phyloP scores from a whole-genome alignment of 305 asterid species.

The Fraxinus platypoda region DNA sequence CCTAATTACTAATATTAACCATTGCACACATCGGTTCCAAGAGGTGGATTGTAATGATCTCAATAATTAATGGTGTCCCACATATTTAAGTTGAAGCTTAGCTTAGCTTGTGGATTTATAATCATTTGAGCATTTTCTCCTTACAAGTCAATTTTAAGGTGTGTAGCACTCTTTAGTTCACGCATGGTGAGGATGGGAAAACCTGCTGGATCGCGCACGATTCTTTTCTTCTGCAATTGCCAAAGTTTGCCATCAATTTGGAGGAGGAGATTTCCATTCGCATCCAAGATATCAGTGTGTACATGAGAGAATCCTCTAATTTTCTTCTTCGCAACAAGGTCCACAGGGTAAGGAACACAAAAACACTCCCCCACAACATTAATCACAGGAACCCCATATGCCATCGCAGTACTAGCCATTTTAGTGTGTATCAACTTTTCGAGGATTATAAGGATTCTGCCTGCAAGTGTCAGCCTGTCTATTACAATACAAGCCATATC shows the following conservation, averaged over 20 bases:
- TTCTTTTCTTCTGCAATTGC: constrained; percentile 43
- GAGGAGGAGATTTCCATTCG: constrained; percentile 30
- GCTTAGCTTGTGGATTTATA: neutral
- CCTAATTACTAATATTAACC: too few species aligned
- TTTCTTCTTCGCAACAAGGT: constrained; percentile 32
- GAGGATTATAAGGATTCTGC: neutral
- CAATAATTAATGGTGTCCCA: too few species aligned
- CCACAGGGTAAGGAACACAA: constrained; percentile 38
- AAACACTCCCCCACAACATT: constrained; percentile 30
- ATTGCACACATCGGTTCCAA: too few species aligned
- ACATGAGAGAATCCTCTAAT: constrained; percentile 16
- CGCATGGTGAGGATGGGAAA: constrained; percentile 33
- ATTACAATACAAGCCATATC: too few species aligned
- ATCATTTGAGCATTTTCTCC: neutral
- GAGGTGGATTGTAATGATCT: too few species aligned
- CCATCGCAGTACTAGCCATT: constrained; percentile 38
- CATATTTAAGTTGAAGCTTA: neutral
- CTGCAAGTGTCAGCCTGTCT: too few species aligned
- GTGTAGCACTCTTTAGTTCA: neutral
- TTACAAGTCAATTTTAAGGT: neutral
- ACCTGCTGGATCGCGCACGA: constrained; percentile 29
- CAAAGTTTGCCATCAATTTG: constrained; percentile 35
- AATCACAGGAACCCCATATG: constrained; percentile 17
- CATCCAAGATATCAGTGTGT: constrained; percentile 27
- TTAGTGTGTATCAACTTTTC: neutral